Conservation (phyloP, 345 rosid genomes). For the Syzygium oleosum region DNA sequence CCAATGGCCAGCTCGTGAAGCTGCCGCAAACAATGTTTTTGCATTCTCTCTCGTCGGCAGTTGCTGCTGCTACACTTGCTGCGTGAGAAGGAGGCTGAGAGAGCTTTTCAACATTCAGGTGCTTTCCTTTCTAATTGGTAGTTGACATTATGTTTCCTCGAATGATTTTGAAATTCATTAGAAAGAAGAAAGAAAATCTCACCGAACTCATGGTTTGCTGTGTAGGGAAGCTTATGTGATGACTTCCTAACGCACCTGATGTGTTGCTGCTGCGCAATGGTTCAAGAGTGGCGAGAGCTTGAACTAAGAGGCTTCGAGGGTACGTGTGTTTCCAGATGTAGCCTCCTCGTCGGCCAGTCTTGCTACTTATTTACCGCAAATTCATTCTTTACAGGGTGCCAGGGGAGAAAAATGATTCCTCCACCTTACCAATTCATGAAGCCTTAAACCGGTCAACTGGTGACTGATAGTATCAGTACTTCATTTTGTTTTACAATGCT, state of each 20-base stretch:
- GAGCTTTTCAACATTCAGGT: slow-evolving; percentile 74
- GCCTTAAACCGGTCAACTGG: slow-evolving; percentile 4
- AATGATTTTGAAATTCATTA: not conserved
- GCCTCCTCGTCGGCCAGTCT: not conserved
- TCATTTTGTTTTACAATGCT: not conserved
- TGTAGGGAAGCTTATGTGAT: slow-evolving; percentile 74
- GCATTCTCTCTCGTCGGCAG: slow-evolving; percentile 75
- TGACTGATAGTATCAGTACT: not conserved
- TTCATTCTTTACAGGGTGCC: slow-evolving; percentile 14
- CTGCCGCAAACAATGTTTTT: slow-evolving; percentile 72
- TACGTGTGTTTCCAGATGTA: slow-evolving; percentile 4
- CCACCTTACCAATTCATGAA: slow-evolving; percentile 32
- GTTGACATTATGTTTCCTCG: not conserved
- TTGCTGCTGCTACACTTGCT: slow-evolving; percentile 94
- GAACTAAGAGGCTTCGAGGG: slow-evolving; percentile 70
- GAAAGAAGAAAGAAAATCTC: not conserved
- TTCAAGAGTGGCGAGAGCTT: slow-evolving; percentile 92
- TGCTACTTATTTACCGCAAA: slow-evolving; percentile 5
- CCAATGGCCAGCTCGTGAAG: slow-evolving; percentile 60
- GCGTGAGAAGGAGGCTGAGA: slow-evolving; percentile 78
- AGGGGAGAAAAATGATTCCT: slow-evolving; percentile 24
- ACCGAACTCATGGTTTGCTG: not conserved
- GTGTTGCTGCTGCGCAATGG: slow-evolving; percentile 97
- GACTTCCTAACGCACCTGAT: slow-evolving; percentile 90
- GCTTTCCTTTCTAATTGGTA: slow-evolving; percentile 4